These are phyloP conservation scores for Schwanniomyces occidentalis DNA, from an alignment of 805 yeast genomes.

Conservation along the genomic window DNA sequence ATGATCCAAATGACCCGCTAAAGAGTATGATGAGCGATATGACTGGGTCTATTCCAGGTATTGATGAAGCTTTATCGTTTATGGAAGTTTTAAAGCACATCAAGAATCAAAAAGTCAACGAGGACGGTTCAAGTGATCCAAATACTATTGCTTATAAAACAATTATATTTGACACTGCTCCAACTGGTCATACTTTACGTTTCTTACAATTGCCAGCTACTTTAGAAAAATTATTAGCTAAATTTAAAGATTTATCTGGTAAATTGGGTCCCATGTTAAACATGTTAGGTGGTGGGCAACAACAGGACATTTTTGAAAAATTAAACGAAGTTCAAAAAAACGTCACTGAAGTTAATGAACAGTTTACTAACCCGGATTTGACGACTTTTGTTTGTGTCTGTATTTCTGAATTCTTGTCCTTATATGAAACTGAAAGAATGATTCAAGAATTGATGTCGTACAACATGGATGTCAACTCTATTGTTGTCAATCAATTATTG, in stretches of 20 bases:
- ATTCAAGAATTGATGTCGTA: slow-evolving; percentile 93
- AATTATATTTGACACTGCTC: slow-evolving; percentile 98
- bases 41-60: slow-evolving; percentile 96
- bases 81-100: slow-evolving; percentile 98
- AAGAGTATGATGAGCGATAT: slow-evolving; percentile 80
- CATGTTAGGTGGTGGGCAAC: slow-evolving; percentile 66
- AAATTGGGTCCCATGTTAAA: slow-evolving; percentile 89
- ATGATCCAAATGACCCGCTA: slow-evolving; percentile 63
- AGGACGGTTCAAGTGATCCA: slow-evolving; percentile 22
- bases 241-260: slow-evolving; percentile 82
- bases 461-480: slow-evolving; percentile 95
- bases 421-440: slow-evolving; percentile 97
- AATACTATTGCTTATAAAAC: slow-evolving; percentile 59
- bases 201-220: slow-evolving; percentile 94
- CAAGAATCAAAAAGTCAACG: slow-evolving; percentile 57
- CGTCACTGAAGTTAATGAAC: slow-evolving; percentile 87
- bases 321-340: slow-evolving; percentile 76
- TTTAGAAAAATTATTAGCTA: slow-evolving; percentile 80
- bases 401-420: slow-evolving; percentile 92
- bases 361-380: slow-evolving; percentile 92
- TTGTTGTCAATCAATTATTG: slow-evolving; percentile 90
- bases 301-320: slow-evolving; percentile 73
- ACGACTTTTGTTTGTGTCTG: slow-evolving; percentile 97
- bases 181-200: slow-evolving; percentile 97
- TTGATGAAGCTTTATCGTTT: slow-evolving; percentile 95